Evolutionary conservation across 768 basidiomycete species (phyloP), one percentile per base, ranked within the genome.

Genomic region (Collybia mongolica): DNA sequence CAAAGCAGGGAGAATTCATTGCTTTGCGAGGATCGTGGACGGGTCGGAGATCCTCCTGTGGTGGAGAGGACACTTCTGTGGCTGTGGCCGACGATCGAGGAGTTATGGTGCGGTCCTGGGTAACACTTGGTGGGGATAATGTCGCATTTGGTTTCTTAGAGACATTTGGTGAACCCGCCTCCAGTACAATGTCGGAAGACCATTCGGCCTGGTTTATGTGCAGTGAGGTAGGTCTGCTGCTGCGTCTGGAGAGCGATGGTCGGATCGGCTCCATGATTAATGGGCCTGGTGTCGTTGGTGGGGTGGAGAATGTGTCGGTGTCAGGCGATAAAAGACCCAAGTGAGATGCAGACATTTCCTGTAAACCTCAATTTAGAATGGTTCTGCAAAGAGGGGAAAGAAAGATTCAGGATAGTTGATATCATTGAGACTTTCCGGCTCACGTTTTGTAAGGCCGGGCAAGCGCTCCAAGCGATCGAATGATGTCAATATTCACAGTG

Each of bases 1-100:
- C 85, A 68, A 94, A 96, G 64, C 93, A 97, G 8, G 94, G 94
- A 0, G 91, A 93, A 39, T 76, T 72, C 58, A 76, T 69, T 18
- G 74, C 61, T 46, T 72, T 67, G 52, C 49, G 46, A 53, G 50
- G 52, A 48, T 52, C 57, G 8, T 44, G 48, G 26, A 44, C 29
- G 48, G 58, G 32, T 44, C 45, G 53, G 19, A 39, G 47, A 39
- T 55, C 49, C 35, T 58, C 48, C 40, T 56, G 42, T 29, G 45
- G 55, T 18, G 62, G 48, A n/a, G 59, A 28, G 29, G 56, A 46
- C 18, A 51, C 37, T 19, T 48, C 23, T 24, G 48, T 48, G 51
- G 32, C 23, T 24, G 48, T 48, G 51, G 32, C 14, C 32, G 32
- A 32, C 11, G 49, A 54, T 48, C 53, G 47, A 15, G 59, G 62